phyloP scores from a whole-genome alignment of 2,329 filamentous ascomycete genomes.

The Hirsutella thompsonii region DNA sequence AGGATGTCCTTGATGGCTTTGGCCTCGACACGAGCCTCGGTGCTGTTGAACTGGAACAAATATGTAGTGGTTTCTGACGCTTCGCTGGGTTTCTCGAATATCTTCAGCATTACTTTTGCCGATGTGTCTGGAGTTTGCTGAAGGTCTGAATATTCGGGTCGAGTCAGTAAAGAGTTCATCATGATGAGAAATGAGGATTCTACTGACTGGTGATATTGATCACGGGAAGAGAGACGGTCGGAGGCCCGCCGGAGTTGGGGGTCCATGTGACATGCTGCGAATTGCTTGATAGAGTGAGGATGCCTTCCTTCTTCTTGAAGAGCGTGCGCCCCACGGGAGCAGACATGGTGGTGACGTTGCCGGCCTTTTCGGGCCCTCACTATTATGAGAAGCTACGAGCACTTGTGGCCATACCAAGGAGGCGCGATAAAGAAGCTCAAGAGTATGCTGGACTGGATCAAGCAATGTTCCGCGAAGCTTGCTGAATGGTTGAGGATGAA shows the following conservation, averaged over 20 bases:
- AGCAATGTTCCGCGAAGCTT: too few relatives aligned
- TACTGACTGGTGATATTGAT: slow-evolving; percentile 68
- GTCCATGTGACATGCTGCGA: slow-evolving; percentile 70
- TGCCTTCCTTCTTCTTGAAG: slow-evolving; percentile 96
- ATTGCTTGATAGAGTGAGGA: slow-evolving; percentile 62
- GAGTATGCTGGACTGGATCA: too few relatives aligned
- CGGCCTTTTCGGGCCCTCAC: neutral
- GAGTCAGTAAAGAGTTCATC: neutral
- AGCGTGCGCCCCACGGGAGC: slow-evolving; percentile 52
- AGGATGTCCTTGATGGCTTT: slow-evolving; percentile 74
- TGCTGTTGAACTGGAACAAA: slow-evolving; percentile 80
- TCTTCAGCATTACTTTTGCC: slow-evolving; percentile 85
- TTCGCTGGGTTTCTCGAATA: slow-evolving; percentile 59
- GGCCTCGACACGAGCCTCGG: slow-evolving; percentile 68
- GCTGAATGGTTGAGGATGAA: too few relatives aligned
- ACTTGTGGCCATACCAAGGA: too few relatives aligned
- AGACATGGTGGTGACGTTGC: slow-evolving; percentile 29
- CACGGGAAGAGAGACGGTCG: slow-evolving; percentile 57
- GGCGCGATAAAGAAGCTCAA: too few relatives aligned
- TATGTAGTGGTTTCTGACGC: slow-evolving; percentile 53
- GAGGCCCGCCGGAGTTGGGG: slow-evolving; percentile 49
- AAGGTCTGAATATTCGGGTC: slow-evolving; percentile 48
- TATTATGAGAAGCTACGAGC: neutral
- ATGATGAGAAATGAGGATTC: slow-evolving; percentile 2
- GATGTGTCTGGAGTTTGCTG: slow-evolving; percentile 87